A percentile compares a stretch with the other conserved stretches of the same genome.
phyloP scores from a whole-genome alignment of 2,329 filamentous ascomycete genomes.

The Trichoderma semiorbis region DNA sequence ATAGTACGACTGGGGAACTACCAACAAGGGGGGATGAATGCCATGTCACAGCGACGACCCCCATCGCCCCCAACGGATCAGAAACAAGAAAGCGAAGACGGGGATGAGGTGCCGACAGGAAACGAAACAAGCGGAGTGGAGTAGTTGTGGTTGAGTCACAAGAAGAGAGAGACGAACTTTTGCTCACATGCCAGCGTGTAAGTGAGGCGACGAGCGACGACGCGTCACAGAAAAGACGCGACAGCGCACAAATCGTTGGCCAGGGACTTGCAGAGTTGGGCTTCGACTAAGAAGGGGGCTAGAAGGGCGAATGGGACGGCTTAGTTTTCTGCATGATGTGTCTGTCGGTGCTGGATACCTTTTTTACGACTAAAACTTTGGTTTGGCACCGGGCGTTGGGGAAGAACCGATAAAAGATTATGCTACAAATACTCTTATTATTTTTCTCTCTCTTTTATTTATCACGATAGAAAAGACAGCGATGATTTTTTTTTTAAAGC shows the following conservation, averaged over 20 bases:
- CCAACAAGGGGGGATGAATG: neutral
- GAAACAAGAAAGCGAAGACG: conserved; percentile 8
- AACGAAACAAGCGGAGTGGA: conserved; percentile 11
- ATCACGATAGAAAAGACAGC: conserved; percentile 18
- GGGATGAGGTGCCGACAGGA: neutral
- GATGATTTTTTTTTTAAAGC: neutral
- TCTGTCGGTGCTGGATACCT: conserved; percentile 14
- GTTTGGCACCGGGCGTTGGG: conserved; percentile 9
- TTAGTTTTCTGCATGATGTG: conserved; percentile 12
- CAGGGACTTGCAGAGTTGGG: conserved; percentile 1
- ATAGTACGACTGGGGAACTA: conserved; percentile 42
- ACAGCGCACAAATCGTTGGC: conserved; percentile 4
- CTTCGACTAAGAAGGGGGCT: neutral
- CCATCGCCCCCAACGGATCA: conserved; percentile 6
- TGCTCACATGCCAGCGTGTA: conserved; percentile 9
- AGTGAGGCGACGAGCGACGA: conserved; percentile 4
- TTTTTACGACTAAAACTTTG: neutral
- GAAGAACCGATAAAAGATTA: conserved; percentile 5
- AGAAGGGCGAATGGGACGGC: conserved; percentile 11
- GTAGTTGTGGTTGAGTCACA: neutral
- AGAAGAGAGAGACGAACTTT: neutral
- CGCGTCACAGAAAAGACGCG: conserved; percentile 14
- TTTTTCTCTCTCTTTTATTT: neutral
- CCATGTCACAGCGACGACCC: neutral
- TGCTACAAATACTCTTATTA: neutral